Conservation (phyloP, 2,329 filamentous ascomycete species). For the Pestalotiopsis sp. region DNA sequence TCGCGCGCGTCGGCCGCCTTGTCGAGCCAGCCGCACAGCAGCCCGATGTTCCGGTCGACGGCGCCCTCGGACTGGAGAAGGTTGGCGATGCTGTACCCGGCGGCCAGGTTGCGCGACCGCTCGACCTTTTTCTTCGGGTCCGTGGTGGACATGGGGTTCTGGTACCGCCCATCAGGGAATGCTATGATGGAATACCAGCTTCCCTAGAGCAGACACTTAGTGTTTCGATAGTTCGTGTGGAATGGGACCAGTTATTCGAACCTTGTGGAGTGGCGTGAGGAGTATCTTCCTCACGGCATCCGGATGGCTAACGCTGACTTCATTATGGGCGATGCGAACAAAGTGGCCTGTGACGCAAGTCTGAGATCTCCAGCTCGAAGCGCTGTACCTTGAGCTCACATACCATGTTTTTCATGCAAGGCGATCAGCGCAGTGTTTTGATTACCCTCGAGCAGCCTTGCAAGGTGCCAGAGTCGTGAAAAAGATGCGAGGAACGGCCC, state of each 20-base stretch:
- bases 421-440: background rate
- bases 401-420: conserved; percentile 10
- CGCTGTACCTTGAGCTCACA: too few species aligned
- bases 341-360: conserved; percentile 33
- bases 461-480: conserved; percentile 9
- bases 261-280: conserved; percentile 34
- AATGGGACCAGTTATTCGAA: conserved; percentile 2
- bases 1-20: conserved; percentile 12
- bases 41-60: conserved; percentile 19
- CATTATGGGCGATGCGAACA: conserved; percentile 44
- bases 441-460: background rate
- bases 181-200: conserved; percentile 37
- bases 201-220: background rate
- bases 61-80: conserved; percentile 20
- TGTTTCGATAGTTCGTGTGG: background rate
- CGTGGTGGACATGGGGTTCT: conserved; percentile 41
- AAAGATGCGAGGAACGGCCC: conserved; percentile 10
- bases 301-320: conserved; percentile 45
- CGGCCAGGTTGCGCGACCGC: conserved; percentile 34
- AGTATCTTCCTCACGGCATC: conserved; percentile 42
- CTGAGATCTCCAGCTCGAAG: rapidly evolving
- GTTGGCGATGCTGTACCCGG: conserved; percentile 31
- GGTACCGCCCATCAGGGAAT: conserved; percentile 41
- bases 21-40: conserved; percentile 24
- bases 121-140: conserved; percentile 36